Evolutionary conservation across 2,329 filamentous ascomycete species (phyloP), one percentile per base, ranked within the genome.

Genomic region (Fusarium coffeatum): DNA sequence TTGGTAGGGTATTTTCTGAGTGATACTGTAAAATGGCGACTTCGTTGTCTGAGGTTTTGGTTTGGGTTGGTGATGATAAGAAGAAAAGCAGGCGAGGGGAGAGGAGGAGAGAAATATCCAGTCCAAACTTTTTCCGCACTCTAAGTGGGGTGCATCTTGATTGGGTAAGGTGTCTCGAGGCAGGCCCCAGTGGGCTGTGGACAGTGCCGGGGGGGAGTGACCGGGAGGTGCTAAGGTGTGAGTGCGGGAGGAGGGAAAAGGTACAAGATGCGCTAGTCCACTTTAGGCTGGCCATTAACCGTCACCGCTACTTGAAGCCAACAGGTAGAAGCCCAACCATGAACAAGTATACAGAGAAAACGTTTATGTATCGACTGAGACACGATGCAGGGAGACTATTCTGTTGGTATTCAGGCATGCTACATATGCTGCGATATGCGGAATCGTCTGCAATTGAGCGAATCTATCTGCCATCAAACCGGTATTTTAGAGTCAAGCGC

Each of bases 31-130:
- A 71, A 72, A 76, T 76, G 72, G 83, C 86, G 88, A 89, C 88
- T 90, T 90, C 86, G 87, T 89, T 89, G 88, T 90, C 88, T 89
- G 77, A 66, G 62, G 77, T 63, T 64, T 56, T 54, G 74, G 71
- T 68, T 75, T 80, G 73, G 76, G 74, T 76, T 79, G 73, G 60
- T 74, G 68, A 59, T 77, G 73, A 72, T 76, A 74, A 74, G 76
- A 74, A 71, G 56, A 37, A 34, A 76, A 73, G 75, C 73, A 68
- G 75, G 71, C 55, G 59, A 66, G 59, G 68, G 59, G 68, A 55
- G 64, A 65, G 55, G 72, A 73, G 59, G 54, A 70, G 69, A 76
- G 64, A 76, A 76, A 76, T 76, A 75, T 48, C 30, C 32, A 40
- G 23, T 72, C 69, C 72, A 74, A 76, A 75, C 72, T 74, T 75